Base-by-base conservation (phyloP, 331 rosid species). In the Quercus lobata region DNA sequence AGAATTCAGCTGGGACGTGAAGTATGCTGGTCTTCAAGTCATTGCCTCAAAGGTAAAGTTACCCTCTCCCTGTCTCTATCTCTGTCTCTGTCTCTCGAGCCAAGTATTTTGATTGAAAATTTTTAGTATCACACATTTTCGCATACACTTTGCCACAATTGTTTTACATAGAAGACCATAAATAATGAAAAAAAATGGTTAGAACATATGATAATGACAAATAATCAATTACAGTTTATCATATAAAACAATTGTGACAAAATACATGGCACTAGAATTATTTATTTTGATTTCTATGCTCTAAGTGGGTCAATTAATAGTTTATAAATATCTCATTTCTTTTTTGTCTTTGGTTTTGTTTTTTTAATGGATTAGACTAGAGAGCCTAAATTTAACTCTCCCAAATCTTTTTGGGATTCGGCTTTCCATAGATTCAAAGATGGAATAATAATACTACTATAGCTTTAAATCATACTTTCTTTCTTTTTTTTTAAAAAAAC, bases 1-100 rank as follows among this genome's bases (percentile, higher is more conserved):
- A 14, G 99, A 96, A 81, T 96, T 96, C 86, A 93, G 97, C 80
- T 96, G 99, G 99, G 99, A 96, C 9, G 98, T 96, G 12, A 96
- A 96, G 52, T 96, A 93, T 72, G 98, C 98, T 73, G 99, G 97
- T 65, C 88, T 96, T 25, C 99, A 96, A 89, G 60, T 96, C 74
- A 55, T 96, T 4, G 91, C 92, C 71, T 89, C 98, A 7, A 80
- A 89, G 99, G 99, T 96, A 89, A 80, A 76, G 17, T 75, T 80
- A 71, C 4, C 60, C 79, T 41, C 35, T 4, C 55, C 55, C 6
- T 49, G 55, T 49, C 17, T 11, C 15, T 41, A 9, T 41, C 46
- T 41, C 21, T 1, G 52, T 60, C 25, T 25, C 10, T 5, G 14
- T 57, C 65, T 3, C 14, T n/a, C 65, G 4, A 11, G 15, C 65